Evolutionary conservation across 176 grass and related monocot species (phyloP), one percentile per base, ranked within the genome.

Genomic region (Chrysopogon serrulatus): DNA sequence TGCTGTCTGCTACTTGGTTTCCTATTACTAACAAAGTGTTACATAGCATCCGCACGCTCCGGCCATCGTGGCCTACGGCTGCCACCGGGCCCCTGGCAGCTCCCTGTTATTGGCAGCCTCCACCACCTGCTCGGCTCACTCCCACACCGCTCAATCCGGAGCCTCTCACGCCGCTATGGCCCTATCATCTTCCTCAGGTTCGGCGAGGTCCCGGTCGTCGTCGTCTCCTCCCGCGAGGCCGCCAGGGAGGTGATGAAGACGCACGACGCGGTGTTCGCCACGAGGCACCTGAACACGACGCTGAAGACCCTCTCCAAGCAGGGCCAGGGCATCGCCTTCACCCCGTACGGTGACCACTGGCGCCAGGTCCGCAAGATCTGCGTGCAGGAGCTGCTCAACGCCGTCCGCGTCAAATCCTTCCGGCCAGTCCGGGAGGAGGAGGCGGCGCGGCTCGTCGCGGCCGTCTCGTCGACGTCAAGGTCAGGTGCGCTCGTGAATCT

Each of bases 401-500:
- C 68, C 26, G 17, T 27, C 7, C 80, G 80, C 18, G 80, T 83
- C 68, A 17, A 23, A 5, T 72, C 80, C 11, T 73, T 82, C 68
- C 68, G 80, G 16, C 53, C 35, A 16, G 17, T 83, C 37, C 18
- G 81, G 2, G 81, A 81, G 45, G 79, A 81, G 14, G 79, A 70
- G 79, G 21, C 28, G 27, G 61, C 61, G 13, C 28, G 61, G 10
- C 61, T 64, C 61, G 61, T 64, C 61, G 61, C 14, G 15, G 61
- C 61, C 14, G 61, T 64, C 27, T 31, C 61, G 61, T 2, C 28
- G 12, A 13, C 61, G 30, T 1, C 40, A 42, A 10, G 40, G 8
- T 61, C 59, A 30, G 59, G 59, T 61, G 18, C 1, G 5, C 61
- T 32, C 32, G 30, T 19, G 0, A 65, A 65, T 31, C 5, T 63